These are phyloP conservation scores for Apiospora arundinis DNA, from an alignment of 2,329 filamentous ascomycete genomes.

Conservation along the genomic window DNA sequence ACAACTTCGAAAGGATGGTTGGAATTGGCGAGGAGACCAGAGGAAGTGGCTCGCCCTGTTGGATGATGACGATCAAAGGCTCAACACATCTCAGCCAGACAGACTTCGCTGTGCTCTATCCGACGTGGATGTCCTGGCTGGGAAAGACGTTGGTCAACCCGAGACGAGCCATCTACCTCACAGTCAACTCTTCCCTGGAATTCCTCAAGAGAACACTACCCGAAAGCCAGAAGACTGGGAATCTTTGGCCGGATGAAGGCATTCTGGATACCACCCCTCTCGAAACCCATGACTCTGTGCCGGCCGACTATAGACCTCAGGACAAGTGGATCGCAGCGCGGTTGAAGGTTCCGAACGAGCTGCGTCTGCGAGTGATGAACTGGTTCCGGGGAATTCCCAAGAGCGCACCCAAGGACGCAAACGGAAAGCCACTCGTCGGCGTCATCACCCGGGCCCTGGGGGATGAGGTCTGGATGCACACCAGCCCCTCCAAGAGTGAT, in stretches of 20 bases:
- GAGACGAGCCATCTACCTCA: constrained; percentile 66
- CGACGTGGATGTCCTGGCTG: constrained; percentile 60
- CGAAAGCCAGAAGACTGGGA: constrained; percentile 52
- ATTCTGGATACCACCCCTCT: constrained; percentile 53
- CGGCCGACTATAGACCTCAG: constrained; percentile 59
- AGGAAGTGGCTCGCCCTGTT: constrained; percentile 51
- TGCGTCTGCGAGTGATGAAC: constrained; percentile 54
- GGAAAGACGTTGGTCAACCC: constrained; percentile 71
- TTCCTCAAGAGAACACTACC: constrained; percentile 64
- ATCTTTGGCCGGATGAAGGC: constrained; percentile 59
- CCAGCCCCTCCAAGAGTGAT: constrained; percentile 44
- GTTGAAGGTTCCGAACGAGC: constrained; percentile 64
- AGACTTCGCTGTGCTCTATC: constrained; percentile 71
- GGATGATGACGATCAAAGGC: constrained; percentile 61
- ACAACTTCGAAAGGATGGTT: constrained; percentile 65
- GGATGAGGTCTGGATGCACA: constrained; percentile 62
- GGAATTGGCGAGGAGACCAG: constrained; percentile 62
- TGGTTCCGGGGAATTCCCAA: constrained; percentile 49
- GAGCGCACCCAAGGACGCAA: constrained; percentile 44
- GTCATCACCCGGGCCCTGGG: constrained; percentile 38
- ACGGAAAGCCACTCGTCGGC: constrained; percentile 44
- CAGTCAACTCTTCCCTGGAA: constrained; percentile 66
- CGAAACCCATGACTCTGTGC: constrained; percentile 46
- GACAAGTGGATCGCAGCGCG: constrained; percentile 64
- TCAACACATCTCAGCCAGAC: constrained; percentile 71